Percentiles rank a stretch among this genome's conserved stretches.
phyloP scores from a whole-genome alignment of 202 grass and related monocot genomes.

The Alloteropsis angusta region DNA sequence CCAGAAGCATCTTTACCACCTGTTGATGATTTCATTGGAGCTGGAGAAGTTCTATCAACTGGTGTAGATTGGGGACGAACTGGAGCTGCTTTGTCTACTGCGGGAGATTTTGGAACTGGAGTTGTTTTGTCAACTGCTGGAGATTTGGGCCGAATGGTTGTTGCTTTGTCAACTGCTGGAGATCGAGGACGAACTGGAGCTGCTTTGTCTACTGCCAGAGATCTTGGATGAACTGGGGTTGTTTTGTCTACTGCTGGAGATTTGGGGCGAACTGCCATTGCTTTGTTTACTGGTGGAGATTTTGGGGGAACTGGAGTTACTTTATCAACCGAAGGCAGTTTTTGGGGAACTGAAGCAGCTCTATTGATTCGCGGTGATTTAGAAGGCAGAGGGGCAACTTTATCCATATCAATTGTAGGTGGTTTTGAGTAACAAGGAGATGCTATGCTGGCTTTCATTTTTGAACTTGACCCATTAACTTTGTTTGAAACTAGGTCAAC shows the following conservation, averaged over 20 bases:
- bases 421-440: constrained; percentile 26
- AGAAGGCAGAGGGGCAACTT: constrained; percentile 32
- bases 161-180: not conserved
- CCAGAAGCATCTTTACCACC: constrained; percentile 26
- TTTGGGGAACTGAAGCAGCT: constrained; percentile 8
- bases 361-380: constrained; percentile 23
- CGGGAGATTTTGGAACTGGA: constrained; percentile 11
- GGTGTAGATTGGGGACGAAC: constrained; percentile 12
- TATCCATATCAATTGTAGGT: constrained; percentile 31
- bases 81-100: constrained; percentile 1
- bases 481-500: constrained; percentile 29
- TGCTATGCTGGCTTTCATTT: constrained; percentile 8
- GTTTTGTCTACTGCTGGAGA: constrained; percentile 8
- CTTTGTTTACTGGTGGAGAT: not conserved
- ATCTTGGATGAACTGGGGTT: not conserved
- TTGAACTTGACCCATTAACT: constrained; percentile 12
- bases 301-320: constrained; percentile 21
- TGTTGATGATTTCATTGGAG: constrained; percentile 10
- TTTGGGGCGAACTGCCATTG: constrained; percentile 1
- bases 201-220: not conserved
- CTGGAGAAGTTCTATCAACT: constrained; percentile 23
- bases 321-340: constrained; percentile 15
- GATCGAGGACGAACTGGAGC: not conserved
- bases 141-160: not conserved
- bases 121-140: constrained; percentile 18